phyloP scores from a whole-genome alignment of 495 filamentous ascomycete species.

The Penicillium longicatenatum region DNA sequence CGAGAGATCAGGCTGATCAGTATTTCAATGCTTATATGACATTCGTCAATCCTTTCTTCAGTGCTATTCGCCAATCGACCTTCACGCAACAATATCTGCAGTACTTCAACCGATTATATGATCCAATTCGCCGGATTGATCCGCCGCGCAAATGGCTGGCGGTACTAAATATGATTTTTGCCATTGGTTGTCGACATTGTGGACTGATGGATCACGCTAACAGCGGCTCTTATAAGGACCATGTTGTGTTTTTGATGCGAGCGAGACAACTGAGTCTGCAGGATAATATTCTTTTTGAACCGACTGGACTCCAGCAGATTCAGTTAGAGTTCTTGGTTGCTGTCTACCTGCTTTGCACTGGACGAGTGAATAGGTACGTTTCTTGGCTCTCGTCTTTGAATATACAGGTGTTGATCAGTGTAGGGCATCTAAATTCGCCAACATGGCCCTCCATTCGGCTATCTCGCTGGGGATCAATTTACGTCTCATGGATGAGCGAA shows the following conservation, averaged over 20 bases:
- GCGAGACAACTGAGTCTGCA: slow-evolving; percentile 56
- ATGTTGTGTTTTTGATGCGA: slow-evolving; percentile 58
- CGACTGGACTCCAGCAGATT: slow-evolving; percentile 61
- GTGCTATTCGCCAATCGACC: slow-evolving; percentile 49
- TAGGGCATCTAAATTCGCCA: slow-evolving; percentile 63
- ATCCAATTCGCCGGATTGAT: slow-evolving; percentile 29
- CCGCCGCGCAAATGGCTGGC: slow-evolving; percentile 54
- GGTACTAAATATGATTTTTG: slow-evolving; percentile 66
- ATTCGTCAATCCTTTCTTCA: slow-evolving; percentile 58
- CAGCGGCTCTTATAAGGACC: slow-evolving; percentile 41
- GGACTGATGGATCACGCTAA: neutral
- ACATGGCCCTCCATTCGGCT: slow-evolving; percentile 59
- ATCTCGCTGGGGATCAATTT: slow-evolving; percentile 62
- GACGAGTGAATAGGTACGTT: slow-evolving; percentile 61
- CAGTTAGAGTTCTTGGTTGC: slow-evolving; percentile 55
- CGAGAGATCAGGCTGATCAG: slow-evolving; percentile 48
- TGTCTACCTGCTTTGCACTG: slow-evolving; percentile 60
- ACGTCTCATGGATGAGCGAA: slow-evolving; percentile 51
- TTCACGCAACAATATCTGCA: slow-evolving; percentile 45
- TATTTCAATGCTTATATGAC: slow-evolving; percentile 57
- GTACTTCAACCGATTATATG: slow-evolving; percentile 29
- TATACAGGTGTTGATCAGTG: neutral
- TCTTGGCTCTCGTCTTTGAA: neutral
- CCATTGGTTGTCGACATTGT: slow-evolving; percentile 54
- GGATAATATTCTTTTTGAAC: slow-evolving; percentile 51